Base-by-base conservation (phyloP, 805 yeast genomes). In the Candida hispaniensis region DNA sequence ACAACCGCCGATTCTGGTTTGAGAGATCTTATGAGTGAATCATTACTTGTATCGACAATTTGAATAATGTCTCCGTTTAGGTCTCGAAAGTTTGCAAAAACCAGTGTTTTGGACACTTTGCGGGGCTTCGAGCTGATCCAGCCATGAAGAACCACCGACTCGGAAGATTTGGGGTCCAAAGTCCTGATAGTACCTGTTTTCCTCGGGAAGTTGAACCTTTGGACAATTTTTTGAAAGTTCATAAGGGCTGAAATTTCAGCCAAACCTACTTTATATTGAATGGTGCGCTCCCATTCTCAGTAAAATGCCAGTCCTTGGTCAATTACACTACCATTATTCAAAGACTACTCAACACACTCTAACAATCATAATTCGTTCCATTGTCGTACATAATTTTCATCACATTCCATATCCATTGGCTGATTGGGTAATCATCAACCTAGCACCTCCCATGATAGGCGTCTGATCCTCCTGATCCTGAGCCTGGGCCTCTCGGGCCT, bases 121-220 rank as follows among this genome's bases (percentile, higher is more conserved):
- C 77, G 66, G 0, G 94, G 91, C 44, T 76, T 75, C 14, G 69
- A 63, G 48, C 82, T 73, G 11, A 88, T 67, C 83, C 95, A 91
- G 0, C 98, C 97, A 43, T 81, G 72, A 6, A 88, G 44, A 2
- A 78, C 67, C 9, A 54, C 45, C 3, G n/a, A n/a, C n/a, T n/a
- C n/a, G n/a, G n/a, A n/a, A n/a, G n/a, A n/a, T n/a, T n/a, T n/a
- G n/a, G n/a, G n/a, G n/a, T n/a, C n/a, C n/a, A n/a, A n/a, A n/a
- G n/a, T n/a, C n/a, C n/a, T n/a, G n/a, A n/a, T n/a, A n/a, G n/a
- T n/a, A n/a, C n/a, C n/a, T n/a, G n/a, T n/a, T n/a, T n/a, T n/a
- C n/a, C n/a, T n/a, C n/a, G n/a, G n/a, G n/a, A n/a, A n/a, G n/a
- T n/a, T n/a, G n/a, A n/a, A n/a, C n/a, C n/a, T n/a, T n/a, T n/a